phyloP scores from a whole-genome alignment of 192 early-diverging fungal genomes.

The Linderina pennispora region DNA sequence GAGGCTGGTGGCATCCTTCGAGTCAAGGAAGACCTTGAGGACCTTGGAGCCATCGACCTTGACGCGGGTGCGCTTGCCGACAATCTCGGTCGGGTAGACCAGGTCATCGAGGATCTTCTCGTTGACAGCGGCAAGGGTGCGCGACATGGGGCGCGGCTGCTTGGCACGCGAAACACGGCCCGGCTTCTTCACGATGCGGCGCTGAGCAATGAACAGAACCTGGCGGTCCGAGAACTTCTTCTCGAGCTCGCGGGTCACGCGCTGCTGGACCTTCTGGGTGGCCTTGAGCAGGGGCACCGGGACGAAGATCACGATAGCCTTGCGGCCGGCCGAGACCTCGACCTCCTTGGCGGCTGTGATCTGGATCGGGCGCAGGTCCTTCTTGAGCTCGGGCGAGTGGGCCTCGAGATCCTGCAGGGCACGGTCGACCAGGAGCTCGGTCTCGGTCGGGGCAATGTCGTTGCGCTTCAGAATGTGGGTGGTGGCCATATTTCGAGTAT shows the following conservation, averaged over 20 bases:
- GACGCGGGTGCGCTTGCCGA: slow-evolving; percentile 97
- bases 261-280: slow-evolving; percentile 95
- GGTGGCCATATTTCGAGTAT: slow-evolving; percentile 39
- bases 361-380: slow-evolving; percentile 92
- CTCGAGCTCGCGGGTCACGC: slow-evolving; percentile 97
- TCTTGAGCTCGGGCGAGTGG: slow-evolving; percentile 94
- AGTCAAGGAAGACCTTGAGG: slow-evolving; percentile 96
- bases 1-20: slow-evolving; percentile 94
- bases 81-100: slow-evolving; percentile 98
- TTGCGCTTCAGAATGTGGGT: slow-evolving; percentile 51
- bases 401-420: slow-evolving; percentile 93
- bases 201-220: slow-evolving; percentile 90
- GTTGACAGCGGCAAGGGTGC: slow-evolving; percentile 95
- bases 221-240: slow-evolving; percentile 99
- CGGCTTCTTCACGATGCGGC: slow-evolving; percentile 94
- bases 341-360: slow-evolving; percentile 95
- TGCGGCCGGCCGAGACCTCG: slow-evolving; percentile 90
- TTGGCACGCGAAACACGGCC: slow-evolving; percentile 80
- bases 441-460: slow-evolving; percentile 58
- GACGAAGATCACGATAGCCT: slow-evolving; percentile 96
- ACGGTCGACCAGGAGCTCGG: slow-evolving; percentile 93
- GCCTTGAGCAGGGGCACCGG: slow-evolving; percentile 91
- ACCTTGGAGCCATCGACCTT: slow-evolving; percentile 89
- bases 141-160: slow-evolving; percentile 92
- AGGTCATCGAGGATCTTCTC: slow-evolving; percentile 96